Percentiles rank a stretch among this genome's conserved stretches.
These are phyloP conservation scores for Lecanicillium sp. DNA, from an alignment of 2,329 filamentous ascomycete species.

Conservation along the genomic window DNA sequence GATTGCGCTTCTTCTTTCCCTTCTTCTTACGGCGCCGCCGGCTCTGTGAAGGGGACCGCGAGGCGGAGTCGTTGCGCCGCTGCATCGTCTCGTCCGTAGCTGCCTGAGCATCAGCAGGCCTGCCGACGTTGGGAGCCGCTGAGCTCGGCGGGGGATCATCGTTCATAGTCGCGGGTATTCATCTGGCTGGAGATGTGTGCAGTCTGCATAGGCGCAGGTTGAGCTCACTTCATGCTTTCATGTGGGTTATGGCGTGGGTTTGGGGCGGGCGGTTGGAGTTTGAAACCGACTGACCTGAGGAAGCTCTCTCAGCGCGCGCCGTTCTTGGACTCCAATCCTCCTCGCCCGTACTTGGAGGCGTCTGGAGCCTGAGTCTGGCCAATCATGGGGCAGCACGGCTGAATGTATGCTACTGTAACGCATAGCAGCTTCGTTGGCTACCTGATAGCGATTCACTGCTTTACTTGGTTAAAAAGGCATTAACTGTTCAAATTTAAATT, in stretches of 20 bases:
- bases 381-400: too few species aligned
- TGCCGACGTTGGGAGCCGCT: conserved; percentile 19
- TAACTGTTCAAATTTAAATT: too few species aligned
- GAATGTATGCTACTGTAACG: too few species aligned
- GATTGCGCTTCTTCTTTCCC: conserved; percentile 27
- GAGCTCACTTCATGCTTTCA: conserved; percentile 4
- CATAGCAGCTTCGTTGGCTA: too few species aligned
- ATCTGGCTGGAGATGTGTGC: conserved; percentile 21
- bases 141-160: conserved; percentile 38
- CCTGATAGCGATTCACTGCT: too few species aligned
- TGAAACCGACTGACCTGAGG: too few species aligned
- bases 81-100: not conserved
- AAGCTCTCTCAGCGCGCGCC: too few species aligned
- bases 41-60: conserved; percentile 17
- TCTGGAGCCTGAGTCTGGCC: too few species aligned
- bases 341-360: too few species aligned
- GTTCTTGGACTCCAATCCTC: too few species aligned
- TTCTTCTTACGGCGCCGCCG: conserved; percentile 28
- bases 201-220: conserved; percentile 22
- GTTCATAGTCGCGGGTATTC: conserved; percentile 38
- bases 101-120: too few species aligned
- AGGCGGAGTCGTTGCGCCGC: conserved; percentile 9
- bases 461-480: too few species aligned
- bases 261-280: conserved; percentile 9
- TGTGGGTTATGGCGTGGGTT: conserved; percentile 15